Conservation (phyloP, 2,329 filamentous ascomycete species). For the Metarhizium brunneum region DNA sequence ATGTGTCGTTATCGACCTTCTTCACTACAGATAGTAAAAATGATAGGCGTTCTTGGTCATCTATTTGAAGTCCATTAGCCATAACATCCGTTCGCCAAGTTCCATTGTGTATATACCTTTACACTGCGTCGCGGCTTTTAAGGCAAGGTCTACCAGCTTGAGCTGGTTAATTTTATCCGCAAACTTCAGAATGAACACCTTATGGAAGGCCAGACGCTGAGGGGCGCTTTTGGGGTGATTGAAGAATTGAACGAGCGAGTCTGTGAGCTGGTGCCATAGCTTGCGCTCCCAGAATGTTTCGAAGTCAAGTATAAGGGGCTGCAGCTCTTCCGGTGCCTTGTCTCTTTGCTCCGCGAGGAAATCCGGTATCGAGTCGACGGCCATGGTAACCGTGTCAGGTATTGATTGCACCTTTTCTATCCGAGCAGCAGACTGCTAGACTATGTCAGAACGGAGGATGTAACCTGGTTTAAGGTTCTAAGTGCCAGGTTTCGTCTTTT, state of each 20-base stretch:
- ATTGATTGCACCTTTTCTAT: neutral
- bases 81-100: conserved; percentile 8
- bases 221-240: conserved; percentile 68
- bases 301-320: conserved; percentile 80
- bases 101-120: conserved; percentile 45
- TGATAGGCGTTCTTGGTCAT: conserved; percentile 73
- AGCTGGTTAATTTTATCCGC: conserved; percentile 98
- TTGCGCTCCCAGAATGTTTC: conserved; percentile 98
- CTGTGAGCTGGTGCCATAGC: conserved; percentile 97
- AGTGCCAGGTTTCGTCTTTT: neutral
- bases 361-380: conserved; percentile 78
- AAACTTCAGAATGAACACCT: conserved; percentile 90
- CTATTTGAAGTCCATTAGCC: conserved; percentile 34
- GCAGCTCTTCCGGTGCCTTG: conserved; percentile 75
- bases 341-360: conserved; percentile 89
- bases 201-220: conserved; percentile 85
- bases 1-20: conserved; percentile 85
- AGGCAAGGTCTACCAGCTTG: conserved; percentile 84
- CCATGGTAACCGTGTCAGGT: conserved; percentile 44
- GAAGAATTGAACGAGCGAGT: conserved; percentile 82
- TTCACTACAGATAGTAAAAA: conserved; percentile 78
- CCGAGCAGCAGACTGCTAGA: neutral
- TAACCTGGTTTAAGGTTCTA: neutral
- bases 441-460: neutral
- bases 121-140: conserved; percentile 81